Conservation (phyloP, 2,329 filamentous ascomycete genomes). For the Dissoconium aciculare region DNA sequence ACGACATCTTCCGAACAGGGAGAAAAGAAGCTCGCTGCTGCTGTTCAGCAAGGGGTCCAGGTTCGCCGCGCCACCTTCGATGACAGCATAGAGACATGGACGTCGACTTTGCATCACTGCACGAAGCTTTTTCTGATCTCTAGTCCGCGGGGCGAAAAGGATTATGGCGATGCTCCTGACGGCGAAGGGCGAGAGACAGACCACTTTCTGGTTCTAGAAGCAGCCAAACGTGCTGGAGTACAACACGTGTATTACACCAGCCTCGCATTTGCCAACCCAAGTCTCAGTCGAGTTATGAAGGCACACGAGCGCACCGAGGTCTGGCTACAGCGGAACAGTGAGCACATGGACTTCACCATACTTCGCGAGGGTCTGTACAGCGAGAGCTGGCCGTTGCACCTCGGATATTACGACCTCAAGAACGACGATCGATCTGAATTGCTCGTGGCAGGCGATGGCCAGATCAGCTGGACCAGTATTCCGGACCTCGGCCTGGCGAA, state of each 20-base stretch:
- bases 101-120: conserved; percentile 24
- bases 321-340: conserved; percentile 21
- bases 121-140: conserved; percentile 33
- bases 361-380: conserved; percentile 33
- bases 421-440: conserved; percentile 26
- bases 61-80: conserved; percentile 29
- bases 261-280: conserved; percentile 29
- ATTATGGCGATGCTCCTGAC: conserved; percentile 29
- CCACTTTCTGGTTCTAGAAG: conserved; percentile 28
- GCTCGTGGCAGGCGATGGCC: conserved; percentile 27
- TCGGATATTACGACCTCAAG: conserved; percentile 28
- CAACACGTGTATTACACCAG: conserved; percentile 34
- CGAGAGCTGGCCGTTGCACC: conserved; percentile 34
- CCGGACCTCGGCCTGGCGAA: conserved; percentile 30
- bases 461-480: conserved; percentile 32
- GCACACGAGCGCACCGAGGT: conserved; percentile 33
- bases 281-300: conserved; percentile 31
- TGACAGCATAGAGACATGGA: conserved; percentile 22
- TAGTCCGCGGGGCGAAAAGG: conserved; percentile 29
- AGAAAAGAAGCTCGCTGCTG: conserved; percentile 14
- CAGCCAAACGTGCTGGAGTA: conserved; percentile 22
- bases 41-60: conserved; percentile 16
- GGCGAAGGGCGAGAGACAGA: conserved; percentile 31
- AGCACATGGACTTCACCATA: conserved; percentile 25
- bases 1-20: conserved; percentile 23